Percentiles rank a stretch among this genome's conserved stretches.
phyloP scores from a whole-genome alignment of 352 stramenopile genomes.

The Aphanomyces euteiches region DNA sequence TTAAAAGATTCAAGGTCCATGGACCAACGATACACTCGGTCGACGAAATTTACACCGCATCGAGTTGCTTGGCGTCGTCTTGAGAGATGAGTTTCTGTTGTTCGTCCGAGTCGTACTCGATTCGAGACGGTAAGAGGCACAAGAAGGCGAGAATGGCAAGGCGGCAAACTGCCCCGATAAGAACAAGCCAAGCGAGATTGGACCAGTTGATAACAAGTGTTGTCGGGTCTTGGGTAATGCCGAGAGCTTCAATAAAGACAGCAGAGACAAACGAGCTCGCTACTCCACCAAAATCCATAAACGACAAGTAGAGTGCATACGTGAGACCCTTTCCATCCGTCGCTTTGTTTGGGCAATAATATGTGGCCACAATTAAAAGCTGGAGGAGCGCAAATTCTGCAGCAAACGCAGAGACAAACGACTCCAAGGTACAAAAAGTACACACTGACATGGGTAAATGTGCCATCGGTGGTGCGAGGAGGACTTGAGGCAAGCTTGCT shows the following conservation, averaged over 20 bases:
- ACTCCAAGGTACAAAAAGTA: conserved; percentile 58
- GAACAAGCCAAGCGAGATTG: conserved; percentile 55
- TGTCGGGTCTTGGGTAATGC: conserved; percentile 52
- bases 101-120: conserved; percentile 24
- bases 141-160: conserved; percentile 68
- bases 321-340: conserved; percentile 62
- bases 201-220: conserved; percentile 61
- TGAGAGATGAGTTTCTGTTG: too few relatives aligned
- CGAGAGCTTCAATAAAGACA: conserved; percentile 48
- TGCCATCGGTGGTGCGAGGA: conserved; percentile 55
- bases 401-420: conserved; percentile 74
- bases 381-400: conserved; percentile 77
- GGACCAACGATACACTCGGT: too few relatives aligned
- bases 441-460: conserved; percentile 61
- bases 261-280: conserved; percentile 62
- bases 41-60: too few relatives aligned
- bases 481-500: conserved; percentile 56
- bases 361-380: conserved; percentile 77
- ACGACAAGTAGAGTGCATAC: conserved; percentile 76
- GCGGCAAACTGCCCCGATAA: conserved; percentile 54
- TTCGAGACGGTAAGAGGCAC: conserved; percentile 62
- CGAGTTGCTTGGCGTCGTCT: too few relatives aligned
- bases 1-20: too few relatives aligned
- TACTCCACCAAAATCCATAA: conserved; percentile 83
- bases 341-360: conserved; percentile 55